Percentiles rank a stretch among this genome's conserved stretches.
These are phyloP conservation scores for Acanthamoeba divionensis DNA, from an alignment of 208 protist genomes.

Conservation along the genomic window DNA sequence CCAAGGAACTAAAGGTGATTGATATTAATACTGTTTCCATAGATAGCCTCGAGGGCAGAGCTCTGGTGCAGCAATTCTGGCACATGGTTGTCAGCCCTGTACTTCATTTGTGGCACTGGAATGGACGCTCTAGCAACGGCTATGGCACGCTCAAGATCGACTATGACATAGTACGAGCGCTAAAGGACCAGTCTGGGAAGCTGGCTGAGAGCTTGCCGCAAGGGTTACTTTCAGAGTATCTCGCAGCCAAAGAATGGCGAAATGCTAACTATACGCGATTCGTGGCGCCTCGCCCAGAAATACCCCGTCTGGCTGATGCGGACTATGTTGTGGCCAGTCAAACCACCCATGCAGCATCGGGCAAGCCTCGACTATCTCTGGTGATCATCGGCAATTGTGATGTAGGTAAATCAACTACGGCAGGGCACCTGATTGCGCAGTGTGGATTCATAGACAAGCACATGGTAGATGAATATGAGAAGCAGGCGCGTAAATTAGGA, in stretches of 20 bases:
- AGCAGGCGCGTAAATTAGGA: conserved; percentile 83
- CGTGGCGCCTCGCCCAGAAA: conserved; percentile 11
- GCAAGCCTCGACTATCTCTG: background rate
- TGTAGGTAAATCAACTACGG: conserved; percentile 92
- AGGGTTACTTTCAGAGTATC: conserved; percentile 23
- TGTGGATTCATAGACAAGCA: conserved; percentile 79
- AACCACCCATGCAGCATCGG: background rate
- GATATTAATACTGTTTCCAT: background rate
- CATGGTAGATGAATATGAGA: conserved; percentile 81
- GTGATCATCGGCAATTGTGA: conserved; percentile 84
- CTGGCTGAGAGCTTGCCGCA: background rate
- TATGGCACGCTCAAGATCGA: conserved; percentile 42
- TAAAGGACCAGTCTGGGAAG: background rate
- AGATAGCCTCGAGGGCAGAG: background rate
- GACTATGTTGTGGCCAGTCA: background rate
- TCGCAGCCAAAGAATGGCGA: conserved; percentile 41
- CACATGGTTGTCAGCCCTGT: background rate
- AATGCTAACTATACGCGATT: background rate
- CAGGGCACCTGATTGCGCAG: conserved; percentile 90
- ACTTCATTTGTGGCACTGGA: conserved; percentile 16
- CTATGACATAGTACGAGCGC: conserved; percentile 1
- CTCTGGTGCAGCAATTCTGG: background rate
- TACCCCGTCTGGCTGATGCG: background rate
- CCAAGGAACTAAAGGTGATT: background rate
- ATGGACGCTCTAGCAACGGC: background rate